phyloP scores from a whole-genome alignment of 78 protist species.

The Salpingoeca rosetta region DNA sequence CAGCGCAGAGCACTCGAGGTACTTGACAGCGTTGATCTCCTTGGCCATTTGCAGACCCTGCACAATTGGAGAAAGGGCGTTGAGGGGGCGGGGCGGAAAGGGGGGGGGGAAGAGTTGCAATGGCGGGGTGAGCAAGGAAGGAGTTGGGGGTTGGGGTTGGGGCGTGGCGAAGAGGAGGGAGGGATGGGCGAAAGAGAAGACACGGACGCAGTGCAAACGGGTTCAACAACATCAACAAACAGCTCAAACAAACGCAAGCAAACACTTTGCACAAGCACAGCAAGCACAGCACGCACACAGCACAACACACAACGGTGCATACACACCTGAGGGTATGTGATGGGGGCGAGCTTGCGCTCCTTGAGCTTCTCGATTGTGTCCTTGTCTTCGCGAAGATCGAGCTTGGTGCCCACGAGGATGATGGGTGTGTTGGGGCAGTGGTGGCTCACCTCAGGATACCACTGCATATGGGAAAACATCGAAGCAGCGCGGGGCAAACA shows the following conservation, averaged over 20 bases:
- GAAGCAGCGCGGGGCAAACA: not conserved
- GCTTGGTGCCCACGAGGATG: constrained; percentile 41
- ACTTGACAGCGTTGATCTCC: constrained; percentile 62
- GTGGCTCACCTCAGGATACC: constrained; percentile 35
- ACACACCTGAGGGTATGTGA: constrained; percentile 1
- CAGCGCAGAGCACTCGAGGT: constrained; percentile 86
- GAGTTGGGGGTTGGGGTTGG: too few relatives aligned
- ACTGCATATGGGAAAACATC: not conserved
- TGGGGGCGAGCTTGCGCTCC: constrained; percentile 19
- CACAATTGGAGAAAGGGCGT: not conserved
- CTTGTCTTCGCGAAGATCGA: constrained; percentile 31
- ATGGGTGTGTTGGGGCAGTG: constrained; percentile 36
- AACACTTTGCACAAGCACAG: too few relatives aligned
- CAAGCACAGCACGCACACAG: too few relatives aligned
- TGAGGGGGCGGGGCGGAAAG: not conserved
- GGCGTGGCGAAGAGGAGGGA: too few relatives aligned
- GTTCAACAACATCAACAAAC: too few relatives aligned
- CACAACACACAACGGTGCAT: not conserved
- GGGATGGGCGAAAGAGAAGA: too few relatives aligned
- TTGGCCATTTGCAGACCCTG: constrained; percentile 41
- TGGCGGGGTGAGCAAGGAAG: too few relatives aligned
- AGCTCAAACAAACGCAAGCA: too few relatives aligned
- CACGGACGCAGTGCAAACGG: too few relatives aligned
- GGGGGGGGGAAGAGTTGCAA: not conserved
- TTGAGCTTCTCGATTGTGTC: constrained; percentile 5